A percentile compares a stretch with the other conserved stretches of the same genome.
Conservation (phyloP, 495 filamentous ascomycete species). For the Hypoxylon intermedium region DNA sequence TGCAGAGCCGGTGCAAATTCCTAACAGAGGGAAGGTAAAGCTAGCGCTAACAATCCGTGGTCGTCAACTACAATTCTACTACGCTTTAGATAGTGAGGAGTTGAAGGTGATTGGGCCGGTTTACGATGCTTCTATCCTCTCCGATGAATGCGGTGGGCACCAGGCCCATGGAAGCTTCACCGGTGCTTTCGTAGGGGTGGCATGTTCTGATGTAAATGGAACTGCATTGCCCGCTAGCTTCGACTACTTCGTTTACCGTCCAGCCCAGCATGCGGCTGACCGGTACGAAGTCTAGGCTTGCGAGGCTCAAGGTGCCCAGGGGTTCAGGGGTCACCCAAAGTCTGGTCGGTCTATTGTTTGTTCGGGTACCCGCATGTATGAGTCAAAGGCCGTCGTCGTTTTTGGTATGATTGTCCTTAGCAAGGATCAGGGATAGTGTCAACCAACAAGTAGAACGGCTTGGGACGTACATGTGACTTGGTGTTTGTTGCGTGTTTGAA, state of each 20-base stretch:
- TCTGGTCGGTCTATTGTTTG: no score
- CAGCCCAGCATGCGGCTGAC: constrained; percentile 54
- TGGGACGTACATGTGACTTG: no score
- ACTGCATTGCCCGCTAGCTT: constrained; percentile 54
- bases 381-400: no score
- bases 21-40: constrained; percentile 59
- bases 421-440: no score
- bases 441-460: no score
- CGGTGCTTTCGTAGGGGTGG: constrained; percentile 63
- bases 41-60: constrained; percentile 57
- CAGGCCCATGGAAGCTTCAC: constrained; percentile 64
- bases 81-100: constrained; percentile 52
- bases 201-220: constrained; percentile 62
- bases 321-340: no score
- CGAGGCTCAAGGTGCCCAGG: neutral
- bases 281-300: constrained; percentile 50
- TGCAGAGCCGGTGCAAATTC: constrained; percentile 50
- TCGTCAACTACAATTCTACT: constrained; percentile 58
- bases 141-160: constrained; percentile 64
- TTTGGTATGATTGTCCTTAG: no score
- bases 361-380: no score
- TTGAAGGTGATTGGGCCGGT: constrained; percentile 59
- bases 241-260: constrained; percentile 60
- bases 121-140: constrained; percentile 60
- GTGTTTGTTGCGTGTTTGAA: no score